Evolutionary conservation across 257 asterid species (phyloP).

Genomic region (Primulina huaijiensis): DNA sequence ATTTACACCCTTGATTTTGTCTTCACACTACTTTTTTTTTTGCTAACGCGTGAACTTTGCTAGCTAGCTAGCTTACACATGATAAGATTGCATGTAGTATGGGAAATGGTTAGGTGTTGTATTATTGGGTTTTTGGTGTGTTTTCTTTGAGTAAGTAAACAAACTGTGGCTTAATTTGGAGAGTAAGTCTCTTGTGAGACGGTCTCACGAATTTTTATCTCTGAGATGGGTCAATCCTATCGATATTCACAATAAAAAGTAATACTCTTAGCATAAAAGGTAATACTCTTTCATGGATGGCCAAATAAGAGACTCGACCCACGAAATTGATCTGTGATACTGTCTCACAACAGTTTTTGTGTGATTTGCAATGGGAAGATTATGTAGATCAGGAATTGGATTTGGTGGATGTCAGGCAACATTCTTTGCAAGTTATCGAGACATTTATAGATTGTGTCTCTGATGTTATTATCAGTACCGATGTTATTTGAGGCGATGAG

Average conservation of each 20-base stretch:
- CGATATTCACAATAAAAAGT: no score
- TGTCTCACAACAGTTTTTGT: no score
- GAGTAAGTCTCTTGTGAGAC: no score
- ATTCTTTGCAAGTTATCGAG: slow-evolving; percentile 2
- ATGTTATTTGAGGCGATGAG: no score
- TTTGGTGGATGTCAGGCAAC: slow-evolving; percentile 48
- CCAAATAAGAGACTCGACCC: no score
- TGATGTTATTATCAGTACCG: no score
- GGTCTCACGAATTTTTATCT: no score
- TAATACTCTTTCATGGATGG: no score
- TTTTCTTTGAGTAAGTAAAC: slow-evolving; percentile 27
- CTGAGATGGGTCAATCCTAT: no score
- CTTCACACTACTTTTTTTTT: slow-evolving; percentile 19
- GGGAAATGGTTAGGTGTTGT: slow-evolving; percentile 36
- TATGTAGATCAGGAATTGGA: slow-evolving; percentile 26
- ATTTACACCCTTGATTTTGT: background rate
- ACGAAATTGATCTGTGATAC: no score
- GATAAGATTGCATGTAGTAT: slow-evolving; percentile 17
- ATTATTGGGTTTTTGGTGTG: slow-evolving; percentile 47
- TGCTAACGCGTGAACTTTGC: slow-evolving; percentile 20
- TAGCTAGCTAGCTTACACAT: background rate
- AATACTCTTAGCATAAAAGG: no score
- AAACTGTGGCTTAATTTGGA: slow-evolving; percentile 6
- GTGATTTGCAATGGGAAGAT: background rate
- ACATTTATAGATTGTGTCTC: background rate